Evolutionary conservation across 495 filamentous ascomycete genomes (phyloP).

Genomic region (Podospora appendiculata): DNA sequence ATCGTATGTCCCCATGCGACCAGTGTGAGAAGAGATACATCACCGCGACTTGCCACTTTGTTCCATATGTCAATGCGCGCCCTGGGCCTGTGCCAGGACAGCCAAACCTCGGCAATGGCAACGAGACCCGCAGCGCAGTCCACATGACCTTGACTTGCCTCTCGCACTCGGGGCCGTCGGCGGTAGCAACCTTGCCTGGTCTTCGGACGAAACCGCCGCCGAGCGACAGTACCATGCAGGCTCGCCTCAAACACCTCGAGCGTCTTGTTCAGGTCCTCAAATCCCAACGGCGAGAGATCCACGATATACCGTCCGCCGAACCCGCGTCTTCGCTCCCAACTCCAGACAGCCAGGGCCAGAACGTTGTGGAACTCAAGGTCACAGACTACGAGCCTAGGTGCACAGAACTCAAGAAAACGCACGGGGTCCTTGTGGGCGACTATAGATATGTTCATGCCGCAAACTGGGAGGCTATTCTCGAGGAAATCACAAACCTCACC

Average conservation of each 20-base stretch:
- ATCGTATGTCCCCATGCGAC: slow-evolving; percentile 42
- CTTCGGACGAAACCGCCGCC: slow-evolving; percentile 4
- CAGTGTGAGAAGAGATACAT: slow-evolving; percentile 44
- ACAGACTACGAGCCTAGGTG: slow-evolving; percentile 1
- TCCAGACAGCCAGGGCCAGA: no score
- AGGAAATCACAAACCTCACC: slow-evolving; percentile 30
- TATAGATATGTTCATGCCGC: slow-evolving; percentile 42
- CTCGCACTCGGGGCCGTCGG: no score
- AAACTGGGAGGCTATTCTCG: slow-evolving; percentile 44
- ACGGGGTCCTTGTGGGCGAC: slow-evolving; percentile 27
- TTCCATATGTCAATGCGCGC: slow-evolving; percentile 14
- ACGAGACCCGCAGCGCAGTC: background rate
- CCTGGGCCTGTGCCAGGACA: slow-evolving; percentile 15
- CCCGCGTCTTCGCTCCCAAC: no score
- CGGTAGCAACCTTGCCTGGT: background rate
- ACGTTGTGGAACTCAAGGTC: background rate
- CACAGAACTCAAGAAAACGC: slow-evolving; percentile 6
- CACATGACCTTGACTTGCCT: no score
- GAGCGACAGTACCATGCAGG: slow-evolving; percentile 35
- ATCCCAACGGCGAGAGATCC: slow-evolving; percentile 18
- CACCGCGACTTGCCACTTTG: slow-evolving; percentile 33
- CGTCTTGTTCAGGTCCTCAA: slow-evolving; percentile 42
- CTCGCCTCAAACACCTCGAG: slow-evolving; percentile 44
- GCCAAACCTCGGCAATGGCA: background rate
- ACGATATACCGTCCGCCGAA: background rate